Base-by-base conservation (phyloP, 768 basidiomycete species). In the Leccinum subgranulosum region DNA sequence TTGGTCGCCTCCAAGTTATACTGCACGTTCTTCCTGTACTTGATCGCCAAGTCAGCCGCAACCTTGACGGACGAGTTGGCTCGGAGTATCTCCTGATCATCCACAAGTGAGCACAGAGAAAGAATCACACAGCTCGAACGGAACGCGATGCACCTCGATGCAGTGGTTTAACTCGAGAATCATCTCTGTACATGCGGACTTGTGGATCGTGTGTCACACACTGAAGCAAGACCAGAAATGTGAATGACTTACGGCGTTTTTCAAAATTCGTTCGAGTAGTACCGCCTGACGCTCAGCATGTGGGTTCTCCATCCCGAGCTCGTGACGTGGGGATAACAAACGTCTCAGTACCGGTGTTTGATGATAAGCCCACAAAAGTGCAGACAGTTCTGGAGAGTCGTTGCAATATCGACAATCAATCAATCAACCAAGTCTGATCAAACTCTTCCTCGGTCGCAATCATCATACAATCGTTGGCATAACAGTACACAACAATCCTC, bases 251-350 rank as follows among this genome's bases (percentile, higher is more conserved):
- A 94, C 94, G 6, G 90, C 84, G 63, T 92, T 96, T 75, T 94
- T 95, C 25, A 93, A 76, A 65, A 98, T 94, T 27, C 94, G 83
- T 64, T 96, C 92, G 3, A 97, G 80, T 19, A 96, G 81, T 48
- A 94, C 86, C 31, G 91, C 92, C 69, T 98, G 94, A 45, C 90
- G 81, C 73, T 95, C 93, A 51, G 92, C 91, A 64, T 98, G 94
- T 21, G 94, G 94, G 71, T 96, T 96, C 74, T 97, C 93, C 94
- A 97, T 96, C 54, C 53, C 51, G 56, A 52, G 25, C 28, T 51
- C 17, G 56, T 59, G 55, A 46, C 55, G 58, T 46, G 56, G 57
- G 41, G 49, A 41, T 41, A 41, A n/a, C 15, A 19, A 48, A 27
- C 29, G 49, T 33, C 31, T 31, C 31, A 31, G 31, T 12, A 31